A percentile compares a stretch with the other conserved stretches of the same genome.
Conservation (phyloP, 2,329 filamentous ascomycete genomes). For the Boeremia exigua region DNA sequence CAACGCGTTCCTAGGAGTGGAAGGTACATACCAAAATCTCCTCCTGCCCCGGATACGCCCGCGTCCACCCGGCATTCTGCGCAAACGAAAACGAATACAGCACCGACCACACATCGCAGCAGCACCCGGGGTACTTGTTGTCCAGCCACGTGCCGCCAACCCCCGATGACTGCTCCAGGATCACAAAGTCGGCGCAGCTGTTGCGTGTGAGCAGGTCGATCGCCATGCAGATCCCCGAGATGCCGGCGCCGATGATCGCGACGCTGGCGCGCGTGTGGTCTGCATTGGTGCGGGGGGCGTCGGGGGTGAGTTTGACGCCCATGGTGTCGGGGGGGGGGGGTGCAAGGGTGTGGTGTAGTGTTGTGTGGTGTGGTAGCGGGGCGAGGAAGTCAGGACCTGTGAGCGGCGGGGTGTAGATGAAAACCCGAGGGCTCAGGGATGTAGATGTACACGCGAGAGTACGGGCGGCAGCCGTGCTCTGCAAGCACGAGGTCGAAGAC, state of each 20-base stretch:
- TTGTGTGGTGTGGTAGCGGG: no score
- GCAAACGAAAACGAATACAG: slow-evolving; percentile 68
- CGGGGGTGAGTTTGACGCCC: background rate
- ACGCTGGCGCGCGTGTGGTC: background rate
- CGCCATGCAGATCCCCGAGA: slow-evolving; percentile 60
- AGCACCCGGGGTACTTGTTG: slow-evolving; percentile 64
- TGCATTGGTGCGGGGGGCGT: background rate
- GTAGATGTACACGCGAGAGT: no score
- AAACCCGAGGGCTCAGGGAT: no score
- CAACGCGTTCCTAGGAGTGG: no score
- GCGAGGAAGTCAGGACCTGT: no score
- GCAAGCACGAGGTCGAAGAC: no score
- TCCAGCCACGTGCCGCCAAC: slow-evolving; percentile 63
- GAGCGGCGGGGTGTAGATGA: no score
- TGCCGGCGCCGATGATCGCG: background rate
- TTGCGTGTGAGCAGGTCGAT: slow-evolving; percentile 63
- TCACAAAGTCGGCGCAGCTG: slow-evolving; percentile 61
- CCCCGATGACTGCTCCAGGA: slow-evolving; percentile 62
- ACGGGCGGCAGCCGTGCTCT: no score
- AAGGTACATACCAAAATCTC: slow-evolving; percentile 63
- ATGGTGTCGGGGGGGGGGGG: no score
- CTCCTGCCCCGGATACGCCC: slow-evolving; percentile 65
- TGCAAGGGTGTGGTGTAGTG: no score
- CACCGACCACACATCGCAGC: slow-evolving; percentile 61
- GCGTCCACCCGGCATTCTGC: slow-evolving; percentile 64